These are phyloP conservation scores for Asterochloris erici DNA, from an alignment of 139 green algal genomes.

Conservation along the genomic window DNA sequence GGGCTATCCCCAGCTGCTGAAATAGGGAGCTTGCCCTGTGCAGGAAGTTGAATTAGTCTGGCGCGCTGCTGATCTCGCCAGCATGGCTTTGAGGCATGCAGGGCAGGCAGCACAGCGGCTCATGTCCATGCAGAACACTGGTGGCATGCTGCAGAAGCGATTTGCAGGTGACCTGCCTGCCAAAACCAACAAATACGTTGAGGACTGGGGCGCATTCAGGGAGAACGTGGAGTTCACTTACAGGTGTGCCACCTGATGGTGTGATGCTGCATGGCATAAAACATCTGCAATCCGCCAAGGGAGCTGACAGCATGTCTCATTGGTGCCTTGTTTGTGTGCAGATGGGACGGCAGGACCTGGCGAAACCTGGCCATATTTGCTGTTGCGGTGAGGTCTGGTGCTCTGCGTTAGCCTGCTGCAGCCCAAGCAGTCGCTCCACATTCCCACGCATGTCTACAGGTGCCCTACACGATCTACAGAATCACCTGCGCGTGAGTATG, in stretches of 20 bases:
- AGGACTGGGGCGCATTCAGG: conserved; percentile 38
- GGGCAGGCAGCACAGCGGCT: too few species aligned
- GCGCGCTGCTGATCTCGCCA: too few species aligned
- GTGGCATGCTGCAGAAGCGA: background rate
- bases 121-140: too few species aligned
- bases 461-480: background rate
- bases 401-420: background rate
- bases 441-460: too few species aligned
- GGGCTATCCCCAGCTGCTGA: too few species aligned
- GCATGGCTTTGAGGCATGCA: too few species aligned
- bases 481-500: background rate
- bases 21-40: too few species aligned
- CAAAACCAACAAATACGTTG: conserved; percentile 55
- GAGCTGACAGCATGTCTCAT: background rate
- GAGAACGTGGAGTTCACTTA: conserved; percentile 51
- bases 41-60: too few species aligned
- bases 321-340: background rate
- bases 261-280: background rate
- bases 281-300: background rate
- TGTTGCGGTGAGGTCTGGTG: background rate
- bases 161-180: conserved; percentile 44
- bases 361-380: background rate
- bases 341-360: background rate
- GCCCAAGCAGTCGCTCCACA: background rate
- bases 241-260: conserved; percentile 21